Percentiles rank a stretch among this genome's conserved stretches.
These are phyloP conservation scores for Zymoseptoria passerinii DNA, from an alignment of 2,329 filamentous ascomycete species.

Conservation along the genomic window DNA sequence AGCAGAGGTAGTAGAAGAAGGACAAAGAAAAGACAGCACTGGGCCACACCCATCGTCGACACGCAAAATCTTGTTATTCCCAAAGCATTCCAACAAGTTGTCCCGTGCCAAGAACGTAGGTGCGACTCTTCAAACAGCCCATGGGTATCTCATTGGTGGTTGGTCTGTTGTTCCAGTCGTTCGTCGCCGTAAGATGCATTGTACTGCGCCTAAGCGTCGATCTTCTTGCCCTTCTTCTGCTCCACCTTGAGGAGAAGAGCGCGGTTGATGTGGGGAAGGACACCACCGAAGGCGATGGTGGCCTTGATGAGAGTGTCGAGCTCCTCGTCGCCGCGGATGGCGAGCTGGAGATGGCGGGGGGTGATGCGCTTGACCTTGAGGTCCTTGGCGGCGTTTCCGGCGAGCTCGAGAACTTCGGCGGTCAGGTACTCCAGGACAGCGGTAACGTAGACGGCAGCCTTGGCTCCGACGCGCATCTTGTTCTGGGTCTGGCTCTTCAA, in stretches of 20 bases:
- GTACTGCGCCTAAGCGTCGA: conserved; percentile 27
- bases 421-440: conserved; percentile 98
- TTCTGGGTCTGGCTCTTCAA: conserved; percentile 98
- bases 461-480: conserved; percentile 98
- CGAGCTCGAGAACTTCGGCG: conserved; percentile 97
- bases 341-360: conserved; percentile 94
- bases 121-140: not conserved
- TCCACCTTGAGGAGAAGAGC: conserved; percentile 92
- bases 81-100: not conserved
- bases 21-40: not conserved
- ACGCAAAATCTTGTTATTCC: not conserved
- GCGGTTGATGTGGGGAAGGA: conserved; percentile 97
- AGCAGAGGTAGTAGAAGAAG: not conserved
- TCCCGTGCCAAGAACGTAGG: conserved; percentile 1
- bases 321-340: conserved; percentile 91
- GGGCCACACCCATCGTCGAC: not conserved
- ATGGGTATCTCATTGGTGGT: not conserved
- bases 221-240: conserved; percentile 85
- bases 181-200: not conserved
- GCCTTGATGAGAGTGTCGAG: conserved; percentile 94
- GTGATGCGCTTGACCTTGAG: conserved; percentile 99
- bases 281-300: conserved; percentile 97
- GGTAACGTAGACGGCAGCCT: conserved; percentile 96
- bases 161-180: not conserved
- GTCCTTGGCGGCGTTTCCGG: conserved; percentile 96